Base-by-base conservation (phyloP, 208 protist genomes). In the Herpetomonas tarakana region DNA sequence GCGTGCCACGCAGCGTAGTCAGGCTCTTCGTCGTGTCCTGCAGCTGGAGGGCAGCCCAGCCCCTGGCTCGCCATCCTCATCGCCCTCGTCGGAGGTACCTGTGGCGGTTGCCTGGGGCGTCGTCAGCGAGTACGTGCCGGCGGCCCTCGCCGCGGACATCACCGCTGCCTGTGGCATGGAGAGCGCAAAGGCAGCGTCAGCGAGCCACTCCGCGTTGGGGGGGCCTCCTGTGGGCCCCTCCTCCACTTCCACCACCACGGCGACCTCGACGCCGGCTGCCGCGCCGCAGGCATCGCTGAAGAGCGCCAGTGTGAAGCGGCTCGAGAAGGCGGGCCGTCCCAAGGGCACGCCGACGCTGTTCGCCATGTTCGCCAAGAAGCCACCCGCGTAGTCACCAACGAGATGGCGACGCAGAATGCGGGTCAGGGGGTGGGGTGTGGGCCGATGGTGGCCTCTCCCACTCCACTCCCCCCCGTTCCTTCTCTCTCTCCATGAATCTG, bases 121-220 rank as follows among this genome's bases (percentile, higher is more conserved):
- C 25, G 80, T 93, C 7, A 58, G 70, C 18, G 86, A 93, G 68
- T 93, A 93, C 62, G 57, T 88, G 18, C 74, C 79, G 3, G 65
- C 76, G 12, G 51, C 65, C 1, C 52, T 87, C n/a, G 63, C 65
- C 21, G 26, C n/a, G 0, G 73, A 44, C n/a, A 52, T 79, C 21
- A 52, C 69, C 1, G 39, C 29, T 7, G 65, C 82, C 18, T 84
- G 76, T 26, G 81, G 78, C 0, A 12, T 81, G 3, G 41, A 56
- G 2, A 41, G 35, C 35, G 14, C 9, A n/a, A 14, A 27, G 53
- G 21, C n/a, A 16, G 38, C 35, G 35, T n/a, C 35, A 7, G 53
- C 53, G 14, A 7, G 4, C 45, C 14, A 9, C 7, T n/a, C n/a
- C n/a, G n/a, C n/a, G n/a, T n/a, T n/a, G n/a, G n/a, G n/a, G n/a